Evolutionary conservation across 768 basidiomycete genomes (phyloP).

Genomic region (Termitomyces sp.): DNA sequence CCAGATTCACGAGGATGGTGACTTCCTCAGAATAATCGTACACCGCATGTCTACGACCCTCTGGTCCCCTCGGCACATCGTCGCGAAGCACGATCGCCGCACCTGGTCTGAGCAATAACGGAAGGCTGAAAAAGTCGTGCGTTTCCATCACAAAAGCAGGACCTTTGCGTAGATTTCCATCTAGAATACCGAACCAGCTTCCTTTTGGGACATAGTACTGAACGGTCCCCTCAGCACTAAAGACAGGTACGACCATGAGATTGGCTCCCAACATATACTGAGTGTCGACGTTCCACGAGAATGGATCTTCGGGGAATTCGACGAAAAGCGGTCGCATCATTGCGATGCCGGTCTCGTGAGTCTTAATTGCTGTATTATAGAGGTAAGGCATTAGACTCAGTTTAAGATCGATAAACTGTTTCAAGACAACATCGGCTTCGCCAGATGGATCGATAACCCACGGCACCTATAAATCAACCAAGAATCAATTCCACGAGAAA

Average conservation of each 20-base stretch:
- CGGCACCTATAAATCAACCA: conserved; percentile 22
- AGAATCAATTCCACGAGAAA: neutral
- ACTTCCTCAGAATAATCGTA: no score
- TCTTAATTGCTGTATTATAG: conserved; percentile 22
- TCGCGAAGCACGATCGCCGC: no score
- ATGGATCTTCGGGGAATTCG: conserved; percentile 27
- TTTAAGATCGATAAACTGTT: conserved; percentile 35
- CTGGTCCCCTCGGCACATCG: no score
- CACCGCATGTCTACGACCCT: no score
- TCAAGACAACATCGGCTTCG: conserved; percentile 29
- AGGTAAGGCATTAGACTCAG: conserved; percentile 42
- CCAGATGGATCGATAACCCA: conserved; percentile 38
- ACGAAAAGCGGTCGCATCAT: conserved; percentile 29
- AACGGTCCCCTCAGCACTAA: conserved; percentile 20
- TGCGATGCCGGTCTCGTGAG: conserved; percentile 24
- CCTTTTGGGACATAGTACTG: conserved; percentile 26
- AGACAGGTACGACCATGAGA: conserved; percentile 26
- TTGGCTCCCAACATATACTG: conserved; percentile 27
- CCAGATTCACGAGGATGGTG: no score
- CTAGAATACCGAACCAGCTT: conserved; percentile 24
- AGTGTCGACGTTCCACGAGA: conserved; percentile 24
- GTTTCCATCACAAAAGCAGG: conserved; percentile 7
- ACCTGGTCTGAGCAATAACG: no score
- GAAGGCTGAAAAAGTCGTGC: conserved; percentile 12
- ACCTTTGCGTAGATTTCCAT: conserved; percentile 21